Evolutionary conservation across 768 basidiomycete genomes (phyloP).

Genomic region (Tulasnella sp.): DNA sequence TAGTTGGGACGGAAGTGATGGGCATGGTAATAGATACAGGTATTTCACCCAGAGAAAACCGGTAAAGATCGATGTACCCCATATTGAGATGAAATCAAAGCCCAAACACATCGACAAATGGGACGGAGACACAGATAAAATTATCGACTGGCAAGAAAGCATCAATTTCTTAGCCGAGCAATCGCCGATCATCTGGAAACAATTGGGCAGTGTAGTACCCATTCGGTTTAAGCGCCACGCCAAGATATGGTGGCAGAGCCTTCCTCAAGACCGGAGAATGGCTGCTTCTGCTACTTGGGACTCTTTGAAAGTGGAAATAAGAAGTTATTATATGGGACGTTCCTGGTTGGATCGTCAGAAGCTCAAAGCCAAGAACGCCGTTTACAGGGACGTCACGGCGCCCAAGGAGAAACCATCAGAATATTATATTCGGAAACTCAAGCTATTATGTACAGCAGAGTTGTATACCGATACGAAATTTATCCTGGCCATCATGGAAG

Average conservation of each 20-base stretch:
- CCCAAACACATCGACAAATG: slow-evolving; percentile 25
- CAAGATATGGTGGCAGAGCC: slow-evolving; percentile 26
- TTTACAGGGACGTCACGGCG: slow-evolving; percentile 23
- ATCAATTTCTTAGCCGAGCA: slow-evolving; percentile 21
- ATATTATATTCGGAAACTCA: slow-evolving; percentile 27
- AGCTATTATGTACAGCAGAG: slow-evolving; percentile 18
- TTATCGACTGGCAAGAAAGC: slow-evolving; percentile 24
- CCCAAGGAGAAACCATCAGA: slow-evolving; percentile 25
- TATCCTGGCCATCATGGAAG: slow-evolving; percentile 28
- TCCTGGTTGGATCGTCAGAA: slow-evolving; percentile 25
- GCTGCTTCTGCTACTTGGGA: slow-evolving; percentile 24
- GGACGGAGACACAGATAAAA: slow-evolving; percentile 25
- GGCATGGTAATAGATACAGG: background rate
- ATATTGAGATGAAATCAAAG: slow-evolving; percentile 27
- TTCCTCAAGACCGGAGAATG: slow-evolving; percentile 10
- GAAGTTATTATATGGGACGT: slow-evolving; percentile 27
- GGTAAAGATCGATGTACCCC: slow-evolving; percentile 14
- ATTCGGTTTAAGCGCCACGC: slow-evolving; percentile 18
- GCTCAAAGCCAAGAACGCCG: slow-evolving; percentile 20
- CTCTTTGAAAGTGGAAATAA: slow-evolving; percentile 21
- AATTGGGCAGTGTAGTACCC: slow-evolving; percentile 27
- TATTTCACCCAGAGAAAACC: background rate
- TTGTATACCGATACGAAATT: slow-evolving; percentile 22
- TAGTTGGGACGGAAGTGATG: background rate
- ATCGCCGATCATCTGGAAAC: slow-evolving; percentile 19